phyloP scores from a whole-genome alignment of 306 rosid species.

The Prunus kanzakura region DNA sequence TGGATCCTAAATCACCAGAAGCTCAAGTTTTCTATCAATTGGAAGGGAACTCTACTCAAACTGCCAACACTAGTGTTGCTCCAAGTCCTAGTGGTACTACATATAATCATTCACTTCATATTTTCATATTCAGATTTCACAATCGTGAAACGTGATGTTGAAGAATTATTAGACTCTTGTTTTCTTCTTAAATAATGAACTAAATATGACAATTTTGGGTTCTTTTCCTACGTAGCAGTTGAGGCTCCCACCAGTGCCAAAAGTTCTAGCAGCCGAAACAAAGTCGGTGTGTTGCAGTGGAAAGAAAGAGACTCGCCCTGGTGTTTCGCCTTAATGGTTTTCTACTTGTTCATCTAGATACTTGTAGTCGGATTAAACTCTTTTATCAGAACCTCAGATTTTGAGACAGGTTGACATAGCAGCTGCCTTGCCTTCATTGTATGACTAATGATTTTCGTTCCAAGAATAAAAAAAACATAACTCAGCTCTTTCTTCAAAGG shows the following conservation, averaged over 20 bases:
- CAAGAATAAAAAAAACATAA: not conserved
- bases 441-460: not conserved
- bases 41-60: constrained; percentile 20
- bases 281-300: constrained; percentile 27
- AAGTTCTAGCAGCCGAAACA: constrained; percentile 28
- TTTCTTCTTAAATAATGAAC: not conserved
- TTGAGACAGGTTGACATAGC: not conserved
- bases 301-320: constrained; percentile 7
- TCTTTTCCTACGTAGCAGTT: constrained; percentile 9
- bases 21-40: constrained; percentile 76
- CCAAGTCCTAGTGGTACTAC: constrained; percentile 49
- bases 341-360: constrained; percentile 19
- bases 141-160: not conserved
- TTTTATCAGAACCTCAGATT: not conserved
- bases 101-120: not conserved
- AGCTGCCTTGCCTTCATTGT: not conserved
- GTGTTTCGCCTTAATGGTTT: constrained; percentile 31
- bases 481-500: too few species aligned
- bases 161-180: not conserved
- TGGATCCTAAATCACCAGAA: constrained; percentile 77
- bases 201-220: not conserved
- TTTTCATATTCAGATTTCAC: not conserved
- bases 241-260: constrained; percentile 19
- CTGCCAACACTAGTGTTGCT: constrained; percentile 24
- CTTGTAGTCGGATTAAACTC: not conserved